Percentiles rank a stretch among this genome's conserved stretches.
Evolutionary conservation across 2,329 filamentous ascomycete species (phyloP).

Genomic region (Alternaria rosae): DNA sequence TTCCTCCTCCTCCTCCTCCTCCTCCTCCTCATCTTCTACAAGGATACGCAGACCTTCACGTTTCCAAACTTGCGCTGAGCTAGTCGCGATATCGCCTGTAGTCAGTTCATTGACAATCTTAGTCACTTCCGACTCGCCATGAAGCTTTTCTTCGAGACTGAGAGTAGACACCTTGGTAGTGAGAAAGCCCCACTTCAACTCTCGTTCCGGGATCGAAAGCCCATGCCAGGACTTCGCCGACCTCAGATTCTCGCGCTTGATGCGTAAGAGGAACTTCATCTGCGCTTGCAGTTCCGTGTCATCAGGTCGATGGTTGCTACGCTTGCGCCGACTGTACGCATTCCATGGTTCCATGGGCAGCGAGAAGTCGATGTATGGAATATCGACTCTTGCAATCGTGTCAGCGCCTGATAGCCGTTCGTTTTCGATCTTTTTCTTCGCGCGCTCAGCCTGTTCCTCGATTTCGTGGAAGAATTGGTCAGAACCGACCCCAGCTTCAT

Average conservation of each 20-base stretch:
- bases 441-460: slow-evolving; percentile 47
- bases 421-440: slow-evolving; percentile 46
- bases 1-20: slow-evolving; percentile 50
- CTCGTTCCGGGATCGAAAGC: slow-evolving; percentile 48
- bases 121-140: slow-evolving; percentile 50
- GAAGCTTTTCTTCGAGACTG: slow-evolving; percentile 49
- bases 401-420: slow-evolving; percentile 58
- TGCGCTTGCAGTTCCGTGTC: slow-evolving; percentile 42
- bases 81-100: slow-evolving; percentile 47
- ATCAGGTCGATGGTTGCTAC: slow-evolving; percentile 2
- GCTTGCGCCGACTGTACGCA: slow-evolving; percentile 29
- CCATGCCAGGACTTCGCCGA: slow-evolving; percentile 51
- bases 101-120: slow-evolving; percentile 47
- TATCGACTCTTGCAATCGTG: slow-evolving; percentile 57
- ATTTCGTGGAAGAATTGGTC: slow-evolving; percentile 47
- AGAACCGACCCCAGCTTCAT: slow-evolving; percentile 23
- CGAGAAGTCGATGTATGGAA: slow-evolving; percentile 58
- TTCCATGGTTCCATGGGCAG: slow-evolving; percentile 58
- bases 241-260: slow-evolving; percentile 44
- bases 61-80: slow-evolving; percentile 57
- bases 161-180: slow-evolving; percentile 49
- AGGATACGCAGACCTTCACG: slow-evolving; percentile 57
- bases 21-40: slow-evolving; percentile 50
- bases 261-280: slow-evolving; percentile 42
- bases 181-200: slow-evolving; percentile 59